A percentile compares a stretch with the other conserved stretches of the same genome.
Conservation (phyloP, 176 grass and related monocot genomes). For the Juncus inflexus region DNA sequence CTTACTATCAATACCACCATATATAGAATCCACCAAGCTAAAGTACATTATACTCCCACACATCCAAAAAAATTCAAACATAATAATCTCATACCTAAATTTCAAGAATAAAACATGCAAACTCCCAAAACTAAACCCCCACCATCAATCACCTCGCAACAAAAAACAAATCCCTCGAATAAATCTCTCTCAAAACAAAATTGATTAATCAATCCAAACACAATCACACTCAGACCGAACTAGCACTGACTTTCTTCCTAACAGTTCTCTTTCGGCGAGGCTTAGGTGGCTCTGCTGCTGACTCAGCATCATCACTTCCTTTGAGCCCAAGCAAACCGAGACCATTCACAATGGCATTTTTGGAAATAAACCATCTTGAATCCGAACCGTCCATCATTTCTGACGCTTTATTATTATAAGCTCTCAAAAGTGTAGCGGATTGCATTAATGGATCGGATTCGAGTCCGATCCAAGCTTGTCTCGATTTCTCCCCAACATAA, state of each 20-base stretch:
- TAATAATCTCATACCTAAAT: no score
- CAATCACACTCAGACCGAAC: slow-evolving; percentile 43
- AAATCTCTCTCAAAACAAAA: no score
- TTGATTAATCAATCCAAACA: neutral
- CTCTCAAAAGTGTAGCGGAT: slow-evolving; percentile 64
- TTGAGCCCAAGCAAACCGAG: slow-evolving; percentile 91
- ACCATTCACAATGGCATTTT: slow-evolving; percentile 78
- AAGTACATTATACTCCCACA: no score
- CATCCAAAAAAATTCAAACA: no score
- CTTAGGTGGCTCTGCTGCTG: slow-evolving; percentile 42
- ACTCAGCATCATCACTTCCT: slow-evolving; percentile 24
- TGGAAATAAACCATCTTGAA: slow-evolving; percentile 96
- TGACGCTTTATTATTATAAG: slow-evolving; percentile 61
- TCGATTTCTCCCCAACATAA: slow-evolving; percentile 76
- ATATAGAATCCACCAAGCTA: no score
- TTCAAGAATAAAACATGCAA: no score
- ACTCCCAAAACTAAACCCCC: no score
- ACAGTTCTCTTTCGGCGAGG: slow-evolving; percentile 82
- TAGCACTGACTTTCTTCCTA: slow-evolving; percentile 60
- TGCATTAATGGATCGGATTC: slow-evolving; percentile 59
- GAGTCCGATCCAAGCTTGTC: slow-evolving; percentile 77
- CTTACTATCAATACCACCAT: no score
- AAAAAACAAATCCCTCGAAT: no score
- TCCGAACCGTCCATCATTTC: slow-evolving; percentile 49
- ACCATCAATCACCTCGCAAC: no score